phyloP scores from a whole-genome alignment of 352 stramenopile genomes.

The Globisporangium middletonii region DNA sequence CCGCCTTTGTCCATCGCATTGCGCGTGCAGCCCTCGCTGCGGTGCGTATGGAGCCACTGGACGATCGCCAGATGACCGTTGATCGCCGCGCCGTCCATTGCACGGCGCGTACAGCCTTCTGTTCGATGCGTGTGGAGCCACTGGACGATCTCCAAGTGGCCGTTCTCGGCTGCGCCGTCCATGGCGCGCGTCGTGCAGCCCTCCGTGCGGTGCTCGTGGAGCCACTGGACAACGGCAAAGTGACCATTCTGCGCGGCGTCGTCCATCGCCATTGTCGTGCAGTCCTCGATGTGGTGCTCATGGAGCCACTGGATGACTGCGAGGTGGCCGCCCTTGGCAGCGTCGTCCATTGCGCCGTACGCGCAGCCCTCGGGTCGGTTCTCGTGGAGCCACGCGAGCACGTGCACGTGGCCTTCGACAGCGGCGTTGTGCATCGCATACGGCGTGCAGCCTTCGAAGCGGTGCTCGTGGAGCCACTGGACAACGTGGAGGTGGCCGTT shows the following conservation, averaged over 20 bases:
- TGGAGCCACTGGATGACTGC: constrained; percentile 13
- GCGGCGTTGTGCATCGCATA: constrained; percentile 23
- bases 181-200: constrained; percentile 14
- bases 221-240: constrained; percentile 11
- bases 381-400: constrained; percentile 17
- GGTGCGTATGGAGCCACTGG: constrained; percentile 27
- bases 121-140: constrained; percentile 5
- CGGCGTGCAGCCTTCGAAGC: constrained; percentile 16
- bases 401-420: constrained; percentile 14
- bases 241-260: constrained; percentile 8
- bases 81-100: constrained; percentile 13
- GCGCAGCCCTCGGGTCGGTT: constrained; percentile 21
- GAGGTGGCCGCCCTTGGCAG: constrained; percentile 9
- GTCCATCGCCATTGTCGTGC: constrained; percentile 16
- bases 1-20: constrained; percentile 12
- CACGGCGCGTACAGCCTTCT: constrained; percentile 7
- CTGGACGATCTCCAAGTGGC: constrained; percentile 4
- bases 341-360: constrained; percentile 15
- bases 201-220: constrained; percentile 10
- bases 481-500: constrained; percentile 20
- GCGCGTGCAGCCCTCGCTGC: constrained; percentile 19
- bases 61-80: constrained; percentile 20
- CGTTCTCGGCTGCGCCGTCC: constrained; percentile 9
- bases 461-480: constrained; percentile 20
- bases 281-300: constrained; percentile 9